These are phyloP conservation scores for Panaeolus cyanescens DNA, from an alignment of 768 basidiomycete species.

Conservation along the genomic window DNA sequence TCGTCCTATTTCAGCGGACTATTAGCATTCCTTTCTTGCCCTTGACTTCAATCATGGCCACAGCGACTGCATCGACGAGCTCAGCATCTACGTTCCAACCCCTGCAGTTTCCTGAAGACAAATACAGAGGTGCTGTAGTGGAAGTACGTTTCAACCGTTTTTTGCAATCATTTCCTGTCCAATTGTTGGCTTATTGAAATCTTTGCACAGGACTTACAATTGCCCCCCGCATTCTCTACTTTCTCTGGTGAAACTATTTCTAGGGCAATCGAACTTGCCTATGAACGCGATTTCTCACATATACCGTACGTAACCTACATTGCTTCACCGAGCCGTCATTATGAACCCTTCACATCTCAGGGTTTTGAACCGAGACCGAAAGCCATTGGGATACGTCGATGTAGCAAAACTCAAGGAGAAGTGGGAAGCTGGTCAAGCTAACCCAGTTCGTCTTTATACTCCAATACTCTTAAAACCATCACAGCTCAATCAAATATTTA, in stretches of 20 bases:
- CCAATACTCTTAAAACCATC: not conserved
- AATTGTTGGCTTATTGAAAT: not conserved
- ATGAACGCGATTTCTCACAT: constrained; percentile 93
- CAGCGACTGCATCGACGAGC: constrained; percentile 17
- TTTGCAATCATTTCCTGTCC: not conserved
- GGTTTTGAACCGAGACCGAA: constrained; percentile 70
- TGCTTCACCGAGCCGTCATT: not conserved
- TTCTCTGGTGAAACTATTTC: constrained; percentile 71
- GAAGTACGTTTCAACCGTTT: constrained; percentile 53
- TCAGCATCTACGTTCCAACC: constrained; percentile 13
- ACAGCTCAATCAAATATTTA: constrained; percentile 3
- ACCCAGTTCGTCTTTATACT: constrained; percentile 54
- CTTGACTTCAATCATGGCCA: constrained; percentile 14
- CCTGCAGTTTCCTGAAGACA: constrained; percentile 33
- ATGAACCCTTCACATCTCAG: constrained; percentile 35
- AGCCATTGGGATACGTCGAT: constrained; percentile 85
- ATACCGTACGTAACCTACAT: constrained; percentile 62
- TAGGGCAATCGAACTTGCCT: constrained; percentile 82
- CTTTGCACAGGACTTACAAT: constrained; percentile 65
- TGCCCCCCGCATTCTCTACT: constrained; percentile 86
- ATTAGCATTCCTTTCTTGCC: not conserved
- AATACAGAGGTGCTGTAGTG: constrained; percentile 88
- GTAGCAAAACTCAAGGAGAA: constrained; percentile 71
- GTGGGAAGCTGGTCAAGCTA: constrained; percentile 75
- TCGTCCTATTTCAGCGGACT: constrained; percentile 3